Evolutionary conservation across 2,329 filamentous ascomycete species (phyloP), one percentile per base, ranked within the genome.

Genomic region (Fusarium sp.): DNA sequence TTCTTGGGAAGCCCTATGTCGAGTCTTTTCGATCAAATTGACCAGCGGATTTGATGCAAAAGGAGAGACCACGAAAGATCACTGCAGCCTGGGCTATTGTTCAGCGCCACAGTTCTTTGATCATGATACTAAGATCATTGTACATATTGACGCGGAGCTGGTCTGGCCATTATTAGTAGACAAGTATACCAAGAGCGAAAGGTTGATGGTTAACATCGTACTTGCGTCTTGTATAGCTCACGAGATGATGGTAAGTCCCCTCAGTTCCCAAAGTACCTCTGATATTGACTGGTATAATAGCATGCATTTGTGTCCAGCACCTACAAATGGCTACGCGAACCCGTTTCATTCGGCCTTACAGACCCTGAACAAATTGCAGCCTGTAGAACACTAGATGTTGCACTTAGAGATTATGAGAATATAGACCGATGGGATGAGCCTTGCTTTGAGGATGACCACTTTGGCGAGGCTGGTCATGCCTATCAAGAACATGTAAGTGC

Each of bases 211-310:
- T 6, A 75, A 58, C 42, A 58, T 69, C 34, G 37, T 66, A 12
- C 30, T 75, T 14, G 73, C 75, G 4, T 30, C 46, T 3, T 72
- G 74, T 4, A 41, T 79, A 10, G 57, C 72, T 13, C 77, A 78
- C 23, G 77, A 79, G 54, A 25, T 78, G 9, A 72, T 75, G 46
- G 77, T 77, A 48, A 71, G 76, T 51, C 21, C 30, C 21, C n/a
- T 7, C 13, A 2, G n/a, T 23, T 16, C 30, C 26, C 7, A 18
- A 51, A 41, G n/a, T 16, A 21, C 9, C 19, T 41, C 2, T 10
- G 23, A 31, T 6, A 28, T 56, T 74, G 19, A 73, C 34, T 26
- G 7, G 13, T 18, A 44, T 39, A 26, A 13, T 4, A 76, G 74
- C 74, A 76, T 42, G 70, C 72, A 21, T 70, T 58, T 37, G 26